Evolutionary conservation across 345 rosid species (phyloP), one percentile per base, ranked within the genome.

Genomic region (Aquilaria yunnanensis): DNA sequence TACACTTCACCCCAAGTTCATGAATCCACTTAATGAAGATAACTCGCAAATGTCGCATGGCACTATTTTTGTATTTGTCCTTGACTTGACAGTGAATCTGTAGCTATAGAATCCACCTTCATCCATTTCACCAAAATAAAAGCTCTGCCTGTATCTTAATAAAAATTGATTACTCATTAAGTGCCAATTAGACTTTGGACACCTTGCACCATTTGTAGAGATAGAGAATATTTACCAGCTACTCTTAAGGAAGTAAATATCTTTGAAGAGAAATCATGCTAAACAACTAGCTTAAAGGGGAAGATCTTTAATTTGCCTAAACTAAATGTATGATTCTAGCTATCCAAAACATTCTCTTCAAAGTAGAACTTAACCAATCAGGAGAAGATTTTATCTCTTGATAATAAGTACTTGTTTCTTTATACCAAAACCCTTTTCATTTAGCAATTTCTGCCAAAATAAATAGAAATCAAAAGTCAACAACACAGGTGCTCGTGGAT

Each of bases 91-190:
- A 70, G 65, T 2, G 62, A 63, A 61, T 76, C 85, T 86, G 56
- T 67, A 32, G 32, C 89, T 84, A 65, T 77, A 83, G 55, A 62
- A 68, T 70, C 83, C 89, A 43, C 59, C 8, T 43, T 78, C 77
- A 70, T 49, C 72, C 61, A 56, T 72, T 60, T 81, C 83, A 14
- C 82, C 79, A 75, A 94, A 94, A 64, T 90, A 94, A 62, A 23
- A 94, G 82, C 63, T 94, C 97, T 65, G 80, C 92, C 99, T 94
- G 81, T 78, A 81, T 32, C 31, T 51, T 56, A 73, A 41, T 56
- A 29, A 51, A 29, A 16, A 43, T 30, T 47, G 68, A 30, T 55
- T 46, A 47, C 32, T 33, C 23, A 70, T n/a, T 4, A 23, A 2
- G 47, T 12, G 31, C 37, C 51, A 6, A 29, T 34, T 49, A 9